These are phyloP conservation scores for Blastocrithidia nonstop DNA, from an alignment of 208 protist species.

Conservation along the genomic window DNA sequence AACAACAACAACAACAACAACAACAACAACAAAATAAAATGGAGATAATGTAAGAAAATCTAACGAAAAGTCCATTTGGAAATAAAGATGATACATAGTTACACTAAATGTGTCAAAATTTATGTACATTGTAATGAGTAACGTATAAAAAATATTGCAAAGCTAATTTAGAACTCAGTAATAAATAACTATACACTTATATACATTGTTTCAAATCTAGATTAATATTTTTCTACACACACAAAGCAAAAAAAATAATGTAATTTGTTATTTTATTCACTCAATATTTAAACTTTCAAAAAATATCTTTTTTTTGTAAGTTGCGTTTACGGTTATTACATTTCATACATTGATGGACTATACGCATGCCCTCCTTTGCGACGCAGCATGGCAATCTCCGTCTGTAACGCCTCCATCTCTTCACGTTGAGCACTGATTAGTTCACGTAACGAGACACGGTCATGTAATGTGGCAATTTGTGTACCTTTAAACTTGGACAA, in stretches of 20 bases:
- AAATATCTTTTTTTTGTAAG: background rate
- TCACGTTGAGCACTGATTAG: constrained; percentile 81
- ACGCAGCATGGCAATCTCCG: constrained; percentile 85
- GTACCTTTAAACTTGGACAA: constrained; percentile 44
- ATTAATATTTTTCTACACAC: background rate
- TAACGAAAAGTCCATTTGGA: no score
- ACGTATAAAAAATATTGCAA: no score
- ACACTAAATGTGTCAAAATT: no score
- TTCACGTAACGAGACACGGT: constrained; percentile 63
- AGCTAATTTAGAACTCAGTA: no score
- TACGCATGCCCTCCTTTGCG: constrained; percentile 89
- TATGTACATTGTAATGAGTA: no score
- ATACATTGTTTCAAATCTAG: background rate
- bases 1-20: background rate
- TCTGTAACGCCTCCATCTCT: constrained; percentile 87
- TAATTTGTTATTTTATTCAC: background rate
- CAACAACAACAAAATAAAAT: no score
- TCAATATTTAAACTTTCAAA: background rate
- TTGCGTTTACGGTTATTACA: background rate
- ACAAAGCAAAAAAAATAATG: background rate
- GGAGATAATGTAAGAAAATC: no score
- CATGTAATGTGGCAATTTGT: constrained; percentile 59
- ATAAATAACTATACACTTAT: background rate
- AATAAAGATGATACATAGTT: no score
- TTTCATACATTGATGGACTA: constrained; percentile 27